These are phyloP conservation scores for Boechera retrofracta DNA, from an alignment of 345 rosid genomes.

Conservation along the genomic window DNA sequence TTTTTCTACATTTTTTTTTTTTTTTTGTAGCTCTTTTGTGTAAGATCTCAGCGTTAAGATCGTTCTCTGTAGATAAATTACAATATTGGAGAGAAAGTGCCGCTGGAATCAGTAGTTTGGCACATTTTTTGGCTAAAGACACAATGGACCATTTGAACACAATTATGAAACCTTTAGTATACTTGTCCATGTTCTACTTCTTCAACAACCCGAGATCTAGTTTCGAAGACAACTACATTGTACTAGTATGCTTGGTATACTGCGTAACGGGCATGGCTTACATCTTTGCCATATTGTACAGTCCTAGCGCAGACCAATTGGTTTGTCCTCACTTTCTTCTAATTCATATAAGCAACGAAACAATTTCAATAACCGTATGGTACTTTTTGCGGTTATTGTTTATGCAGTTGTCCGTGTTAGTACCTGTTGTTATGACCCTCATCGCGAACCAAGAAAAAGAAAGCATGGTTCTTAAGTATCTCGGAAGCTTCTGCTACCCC, in stretches of 20 bases:
- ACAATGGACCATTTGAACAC: slow-evolving; percentile 76
- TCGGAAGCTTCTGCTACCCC: slow-evolving; percentile 70
- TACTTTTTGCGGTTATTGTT: not conserved
- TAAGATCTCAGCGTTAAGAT: slow-evolving; percentile 79
- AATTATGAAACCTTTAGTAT: slow-evolving; percentile 75
- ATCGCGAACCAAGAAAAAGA: slow-evolving; percentile 70
- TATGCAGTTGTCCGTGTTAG: slow-evolving; percentile 78
- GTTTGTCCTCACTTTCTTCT: slow-evolving; percentile 47
- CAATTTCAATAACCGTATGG: not conserved
- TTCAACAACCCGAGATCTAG: slow-evolving; percentile 89
- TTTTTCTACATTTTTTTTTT: not conserved
- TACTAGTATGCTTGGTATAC: slow-evolving; percentile 79
- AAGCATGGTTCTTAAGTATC: slow-evolving; percentile 48
- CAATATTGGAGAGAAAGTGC: slow-evolving; percentile 80
- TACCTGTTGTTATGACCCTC: slow-evolving; percentile 83
- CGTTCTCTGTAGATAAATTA: slow-evolving; percentile 74
- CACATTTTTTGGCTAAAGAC: slow-evolving; percentile 83
- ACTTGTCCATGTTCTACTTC: slow-evolving; percentile 89
- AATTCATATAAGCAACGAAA: not conserved
- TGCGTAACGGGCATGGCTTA: slow-evolving; percentile 90
- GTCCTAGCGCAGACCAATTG: slow-evolving; percentile 81
- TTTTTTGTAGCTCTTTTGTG: slow-evolving; percentile 73
- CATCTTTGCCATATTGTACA: slow-evolving; percentile 69
- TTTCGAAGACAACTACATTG: slow-evolving; percentile 69
- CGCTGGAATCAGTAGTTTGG: slow-evolving; percentile 80